Evolutionary conservation across 2,329 filamentous ascomycete species (phyloP).

Genomic region (Botryosphaeria dothidea): DNA sequence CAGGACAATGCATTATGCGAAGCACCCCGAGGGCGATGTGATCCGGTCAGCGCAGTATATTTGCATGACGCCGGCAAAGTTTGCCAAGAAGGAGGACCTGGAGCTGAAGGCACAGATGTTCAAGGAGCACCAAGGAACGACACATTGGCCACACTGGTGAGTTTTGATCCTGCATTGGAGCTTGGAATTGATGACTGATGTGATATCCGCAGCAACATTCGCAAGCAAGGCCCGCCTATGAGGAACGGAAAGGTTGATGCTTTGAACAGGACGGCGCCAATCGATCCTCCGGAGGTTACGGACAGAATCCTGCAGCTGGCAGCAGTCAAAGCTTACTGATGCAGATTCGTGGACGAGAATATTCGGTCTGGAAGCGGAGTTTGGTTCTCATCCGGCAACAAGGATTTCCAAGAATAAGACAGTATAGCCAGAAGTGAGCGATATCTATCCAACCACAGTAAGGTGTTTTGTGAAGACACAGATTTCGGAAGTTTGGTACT

Average conservation of each 20-base stretch:
- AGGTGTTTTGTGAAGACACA: too few species aligned
- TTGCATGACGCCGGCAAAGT: constrained; percentile 15
- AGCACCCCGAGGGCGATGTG: constrained; percentile 37
- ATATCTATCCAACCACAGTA: too few species aligned
- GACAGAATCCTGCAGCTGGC: not conserved
- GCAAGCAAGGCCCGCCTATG: not conserved
- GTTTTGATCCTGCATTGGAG: not conserved
- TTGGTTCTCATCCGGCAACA: not conserved
- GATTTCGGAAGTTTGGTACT: not conserved
- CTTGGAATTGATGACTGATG: not conserved
- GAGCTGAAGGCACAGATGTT: constrained; percentile 26
- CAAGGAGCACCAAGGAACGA: constrained; percentile 1
- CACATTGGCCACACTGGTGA: constrained; percentile 18
- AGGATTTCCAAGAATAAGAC: too few species aligned
- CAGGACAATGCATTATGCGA: constrained; percentile 47
- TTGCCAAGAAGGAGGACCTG: constrained; percentile 17
- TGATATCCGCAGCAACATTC: not conserved
- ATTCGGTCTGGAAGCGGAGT: not conserved
- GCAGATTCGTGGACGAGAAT: not conserved
- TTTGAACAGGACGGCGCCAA: not conserved
- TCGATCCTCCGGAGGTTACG: constrained; percentile 3
- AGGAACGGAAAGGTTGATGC: constrained; percentile 5
- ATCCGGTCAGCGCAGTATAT: constrained; percentile 16
- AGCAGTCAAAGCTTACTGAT: not conserved
- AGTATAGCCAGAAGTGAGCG: too few species aligned